Base-by-base conservation (phyloP, 2,329 filamentous ascomycete species). In the Cytospora mali region DNA sequence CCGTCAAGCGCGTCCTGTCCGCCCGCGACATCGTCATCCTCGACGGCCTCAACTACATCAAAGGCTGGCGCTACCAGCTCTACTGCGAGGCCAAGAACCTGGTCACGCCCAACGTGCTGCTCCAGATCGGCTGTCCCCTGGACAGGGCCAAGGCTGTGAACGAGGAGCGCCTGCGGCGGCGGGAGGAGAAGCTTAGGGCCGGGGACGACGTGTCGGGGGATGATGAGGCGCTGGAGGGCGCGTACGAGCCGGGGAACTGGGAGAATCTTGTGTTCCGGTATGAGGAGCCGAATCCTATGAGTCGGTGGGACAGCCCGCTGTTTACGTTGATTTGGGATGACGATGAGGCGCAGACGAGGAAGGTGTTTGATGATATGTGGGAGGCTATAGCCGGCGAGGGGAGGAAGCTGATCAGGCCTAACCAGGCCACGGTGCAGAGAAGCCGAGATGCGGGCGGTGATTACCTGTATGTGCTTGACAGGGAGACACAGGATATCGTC, bases 221-320 rank as follows among this genome's bases (percentile, higher is more conserved):
- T 2, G 81, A 76, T 27, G 65, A 66, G 53, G 62, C 28, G 9
- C 49, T 46, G 9, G 72, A 77, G 18, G 79, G 80, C 42, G 72
- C 82, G 0, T 87, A 88, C 66, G 79, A 80, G 50, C 77, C 76
- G 1, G 78, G 74, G 18, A 89, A 91, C 72, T 92, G 91, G 81
- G 89, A 93, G 67, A 92, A 93, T 69, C 81, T 93, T 13, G 85
- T 92, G 35, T 94, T 92, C 72, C 82, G 91, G 60, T 93, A 93
- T 72, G 91, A 96, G 75, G 91, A 96, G 75, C 91, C 92, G 16
- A 95, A 94, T 72, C 85, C 88, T 25, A 93, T 94, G 90, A 88
- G 84, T 2, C 80, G 91, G 50, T 96, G 92, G 92, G 91, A 96
- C 73, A 90, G 88, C 60, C 91, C 92, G 1, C 81, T 95, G 2